phyloP scores from a whole-genome alignment of 306 rosid genomes.

The Rubus idaeus region DNA sequence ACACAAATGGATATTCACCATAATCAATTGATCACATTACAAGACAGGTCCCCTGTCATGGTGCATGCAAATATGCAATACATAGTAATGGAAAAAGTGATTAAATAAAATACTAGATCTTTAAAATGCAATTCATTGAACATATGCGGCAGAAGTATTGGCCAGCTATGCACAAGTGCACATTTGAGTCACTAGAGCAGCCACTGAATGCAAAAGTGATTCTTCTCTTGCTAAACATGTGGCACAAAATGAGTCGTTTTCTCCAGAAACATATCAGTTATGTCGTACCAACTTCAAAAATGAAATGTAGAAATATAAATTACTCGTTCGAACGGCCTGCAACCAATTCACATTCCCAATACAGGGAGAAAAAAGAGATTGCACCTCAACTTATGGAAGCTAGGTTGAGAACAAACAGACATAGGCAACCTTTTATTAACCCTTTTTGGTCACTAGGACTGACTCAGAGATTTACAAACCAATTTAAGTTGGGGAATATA shows the following conservation, averaged over 20 bases:
- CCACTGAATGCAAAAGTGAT: not conserved
- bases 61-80: not conserved
- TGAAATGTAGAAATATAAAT: not conserved
- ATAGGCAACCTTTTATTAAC: not conserved
- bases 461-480: not conserved
- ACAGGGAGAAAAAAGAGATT: not conserved
- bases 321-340: not conserved
- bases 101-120: not conserved
- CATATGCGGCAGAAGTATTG: not conserved
- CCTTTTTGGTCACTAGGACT: not conserved
- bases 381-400: not conserved
- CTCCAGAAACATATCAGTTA: not conserved
- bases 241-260: not conserved
- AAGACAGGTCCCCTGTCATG: not conserved
- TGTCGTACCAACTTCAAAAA: not conserved
- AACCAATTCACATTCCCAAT: not conserved
- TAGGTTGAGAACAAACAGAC: not conserved
- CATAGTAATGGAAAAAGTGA: not conserved
- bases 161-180: not conserved
- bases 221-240: not conserved
- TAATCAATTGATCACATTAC: not conserved
- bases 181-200: not conserved
- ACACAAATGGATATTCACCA: not conserved
- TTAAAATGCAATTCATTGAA: not conserved
- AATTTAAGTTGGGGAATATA: not conserved